These are phyloP conservation scores for Dictyostelium brefeldianum DNA, from an alignment of 78 protist species.

Conservation along the genomic window DNA sequence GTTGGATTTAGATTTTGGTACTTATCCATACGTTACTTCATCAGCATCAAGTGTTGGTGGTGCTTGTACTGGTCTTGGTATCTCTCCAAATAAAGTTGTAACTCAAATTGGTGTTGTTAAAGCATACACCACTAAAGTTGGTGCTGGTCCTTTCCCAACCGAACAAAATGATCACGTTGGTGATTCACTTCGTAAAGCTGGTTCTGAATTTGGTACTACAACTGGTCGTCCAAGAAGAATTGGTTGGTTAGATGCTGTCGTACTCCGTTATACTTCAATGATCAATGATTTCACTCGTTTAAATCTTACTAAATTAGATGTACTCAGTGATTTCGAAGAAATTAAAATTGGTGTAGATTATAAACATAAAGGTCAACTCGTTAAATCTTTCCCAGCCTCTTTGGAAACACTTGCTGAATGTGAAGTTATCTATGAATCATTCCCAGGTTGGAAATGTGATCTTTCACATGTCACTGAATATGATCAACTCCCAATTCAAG, in stretches of 20 bases:
- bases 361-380: conserved; percentile 68
- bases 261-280: conserved; percentile 88
- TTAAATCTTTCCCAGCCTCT: conserved; percentile 76
- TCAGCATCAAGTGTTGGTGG: conserved; percentile 94
- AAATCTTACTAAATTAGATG: conserved; percentile 95
- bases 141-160: conserved; percentile 96
- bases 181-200: conserved; percentile 81
- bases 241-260: conserved; percentile 96
- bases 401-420: conserved; percentile 69
- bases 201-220: conserved; percentile 95
- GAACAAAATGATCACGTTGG: conserved; percentile 83
- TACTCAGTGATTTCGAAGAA: conserved; percentile 81
- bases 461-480: conserved; percentile 61
- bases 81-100: conserved; percentile 88
- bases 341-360: conserved; percentile 91
- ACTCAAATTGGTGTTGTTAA: conserved; percentile 95
- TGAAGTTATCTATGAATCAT: conserved; percentile 88
- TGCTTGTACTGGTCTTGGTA: conserved; percentile 93
- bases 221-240: conserved; percentile 96
- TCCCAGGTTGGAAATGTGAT: conserved; percentile 91
- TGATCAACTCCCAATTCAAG: conserved; percentile 88
- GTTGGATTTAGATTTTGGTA: conserved; percentile 96
- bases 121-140: conserved; percentile 97
- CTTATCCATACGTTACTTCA: conserved; percentile 97
- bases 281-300: conserved; percentile 90